Percentiles rank a stretch among this genome's conserved stretches.
These are phyloP conservation scores for Backusella sp. DNA, from an alignment of 192 early-diverging fungal genomes.

Conservation along the genomic window DNA sequence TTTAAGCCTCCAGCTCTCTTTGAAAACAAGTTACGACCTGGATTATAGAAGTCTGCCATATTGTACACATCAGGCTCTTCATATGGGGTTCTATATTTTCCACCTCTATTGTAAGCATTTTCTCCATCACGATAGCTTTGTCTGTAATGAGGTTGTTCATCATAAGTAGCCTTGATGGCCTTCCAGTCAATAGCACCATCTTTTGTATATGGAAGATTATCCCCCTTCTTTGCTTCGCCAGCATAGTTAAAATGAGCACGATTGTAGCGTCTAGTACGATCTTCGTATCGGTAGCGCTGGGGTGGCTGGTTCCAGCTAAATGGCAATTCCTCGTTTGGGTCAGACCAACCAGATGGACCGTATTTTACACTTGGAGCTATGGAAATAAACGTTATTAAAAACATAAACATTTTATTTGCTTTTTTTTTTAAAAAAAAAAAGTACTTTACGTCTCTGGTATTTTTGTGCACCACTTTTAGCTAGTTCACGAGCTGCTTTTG, in stretches of 20 bases:
- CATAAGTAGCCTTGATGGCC: not conserved
- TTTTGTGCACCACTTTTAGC: not conserved
- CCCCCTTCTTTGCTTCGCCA: not conserved
- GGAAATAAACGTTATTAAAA: not conserved
- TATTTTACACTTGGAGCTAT: not conserved
- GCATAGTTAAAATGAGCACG: not conserved
- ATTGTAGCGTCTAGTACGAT: not conserved
- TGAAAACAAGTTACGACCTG: not conserved
- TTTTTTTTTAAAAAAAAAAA: not conserved
- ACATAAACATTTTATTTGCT: not conserved
- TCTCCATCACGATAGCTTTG: not conserved
- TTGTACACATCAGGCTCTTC: not conserved
- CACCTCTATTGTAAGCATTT: not conserved
- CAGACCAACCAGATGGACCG: not conserved
- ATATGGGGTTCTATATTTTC: not conserved
- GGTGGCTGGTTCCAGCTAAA: not conserved
- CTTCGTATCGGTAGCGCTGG: not conserved
- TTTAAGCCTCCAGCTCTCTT: not conserved
- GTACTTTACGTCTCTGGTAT: not conserved
- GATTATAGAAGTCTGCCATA: not conserved
- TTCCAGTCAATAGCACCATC: conserved; percentile 7
- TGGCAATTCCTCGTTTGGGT: not conserved
- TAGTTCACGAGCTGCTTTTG: not conserved
- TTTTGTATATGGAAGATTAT: not conserved
- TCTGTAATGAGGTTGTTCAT: not conserved